phyloP scores from a whole-genome alignment of 2,329 filamentous ascomycete genomes.

The Ophiostoma sp. region DNA sequence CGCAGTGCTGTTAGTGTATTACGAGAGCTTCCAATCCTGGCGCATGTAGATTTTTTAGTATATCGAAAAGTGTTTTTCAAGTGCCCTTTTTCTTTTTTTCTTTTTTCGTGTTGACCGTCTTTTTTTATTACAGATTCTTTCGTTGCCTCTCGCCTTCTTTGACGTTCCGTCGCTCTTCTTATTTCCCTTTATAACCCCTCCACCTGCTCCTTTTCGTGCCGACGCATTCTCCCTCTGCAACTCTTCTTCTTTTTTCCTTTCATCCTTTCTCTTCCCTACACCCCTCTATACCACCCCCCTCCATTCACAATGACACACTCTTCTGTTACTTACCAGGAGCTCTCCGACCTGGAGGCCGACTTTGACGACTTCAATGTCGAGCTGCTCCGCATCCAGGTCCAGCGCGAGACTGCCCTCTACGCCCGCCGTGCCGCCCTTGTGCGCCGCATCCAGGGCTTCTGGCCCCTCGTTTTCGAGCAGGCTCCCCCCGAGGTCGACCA shows the following conservation, averaged over 20 bases:
- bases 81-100: constrained; percentile 8
- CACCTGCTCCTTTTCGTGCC: neutral
- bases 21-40: constrained; percentile 14
- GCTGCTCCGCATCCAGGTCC: constrained; percentile 70
- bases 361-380: constrained; percentile 80
- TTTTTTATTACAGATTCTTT: neutral
- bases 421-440: constrained; percentile 67
- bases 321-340: constrained; percentile 63
- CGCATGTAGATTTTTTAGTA: constrained; percentile 17
- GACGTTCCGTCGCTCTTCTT: neutral
- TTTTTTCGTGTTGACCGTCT: constrained; percentile 9
- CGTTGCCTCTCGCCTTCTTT: neutral
- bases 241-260: neutral
- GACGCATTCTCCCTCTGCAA: neutral
- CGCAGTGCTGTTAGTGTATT: constrained; percentile 1
- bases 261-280: neutral
- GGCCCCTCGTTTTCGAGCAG: constrained; percentile 88
- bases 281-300: neutral
- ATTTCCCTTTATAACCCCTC: neutral
- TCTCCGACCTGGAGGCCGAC: constrained; percentile 73
- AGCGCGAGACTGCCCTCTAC: constrained; percentile 65
- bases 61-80: neutral
- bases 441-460: constrained; percentile 77
- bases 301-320: constrained; percentile 24
- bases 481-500: constrained; percentile 80